phyloP scores from a whole-genome alignment of 2,329 filamentous ascomycete genomes.

The Shiraia bambusicola region DNA sequence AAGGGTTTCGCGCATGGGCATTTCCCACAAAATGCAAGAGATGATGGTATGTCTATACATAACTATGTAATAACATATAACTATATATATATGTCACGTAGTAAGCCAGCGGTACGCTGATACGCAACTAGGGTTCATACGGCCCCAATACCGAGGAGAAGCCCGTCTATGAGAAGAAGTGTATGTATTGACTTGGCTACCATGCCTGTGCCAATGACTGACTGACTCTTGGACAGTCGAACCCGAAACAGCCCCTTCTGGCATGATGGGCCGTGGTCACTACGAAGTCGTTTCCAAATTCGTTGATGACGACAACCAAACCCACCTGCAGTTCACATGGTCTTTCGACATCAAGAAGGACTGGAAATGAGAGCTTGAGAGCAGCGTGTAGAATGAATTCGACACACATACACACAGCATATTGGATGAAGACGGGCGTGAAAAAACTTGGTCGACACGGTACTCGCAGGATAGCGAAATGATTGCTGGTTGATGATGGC shows the following conservation, averaged over 20 bases:
- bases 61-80: not conserved
- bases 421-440: conserved; percentile 12
- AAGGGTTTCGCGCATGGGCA: conserved; percentile 83
- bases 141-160: conserved; percentile 89
- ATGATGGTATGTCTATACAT: conserved; percentile 74
- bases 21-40: conserved; percentile 91
- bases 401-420: conserved; percentile 9
- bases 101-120: conserved; percentile 15
- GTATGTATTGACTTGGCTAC: conserved; percentile 56
- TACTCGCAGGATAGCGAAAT: conserved; percentile 26
- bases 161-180: conserved; percentile 84
- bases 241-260: conserved; percentile 86
- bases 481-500: conserved; percentile 30
- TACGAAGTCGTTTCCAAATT: conserved; percentile 91
- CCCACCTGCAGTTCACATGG: conserved; percentile 92
- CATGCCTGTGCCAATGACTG: conserved; percentile 4
- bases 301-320: conserved; percentile 90
- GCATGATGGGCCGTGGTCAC: conserved; percentile 85
- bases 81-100: too few species aligned
- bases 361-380: conserved; percentile 61
- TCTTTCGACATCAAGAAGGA: conserved; percentile 95
- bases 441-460: conserved; percentile 17
- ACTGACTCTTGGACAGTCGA: conserved; percentile 63
- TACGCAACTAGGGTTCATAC: conserved; percentile 73
- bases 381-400: not conserved